A percentile compares a stretch with the other conserved stretches of the same genome.
These are phyloP conservation scores for Rubia peregrina DNA, from an alignment of 305 asterid genomes.

Conservation along the genomic window DNA sequence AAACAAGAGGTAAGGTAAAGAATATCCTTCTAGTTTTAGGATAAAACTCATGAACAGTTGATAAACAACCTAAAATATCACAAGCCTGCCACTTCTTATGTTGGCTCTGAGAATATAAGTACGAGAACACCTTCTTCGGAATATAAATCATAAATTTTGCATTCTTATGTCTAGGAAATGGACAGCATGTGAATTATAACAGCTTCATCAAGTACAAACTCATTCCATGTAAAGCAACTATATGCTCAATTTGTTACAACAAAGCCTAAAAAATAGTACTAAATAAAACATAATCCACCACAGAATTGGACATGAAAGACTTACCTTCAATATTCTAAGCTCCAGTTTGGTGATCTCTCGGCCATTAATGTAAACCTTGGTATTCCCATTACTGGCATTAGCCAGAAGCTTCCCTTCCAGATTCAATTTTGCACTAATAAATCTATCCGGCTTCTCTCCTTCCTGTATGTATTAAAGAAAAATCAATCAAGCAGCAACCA, in stretches of 20 bases:
- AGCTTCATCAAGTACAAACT: too few relatives aligned
- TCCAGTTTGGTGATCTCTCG: constrained; percentile 46
- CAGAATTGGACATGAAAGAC: not conserved
- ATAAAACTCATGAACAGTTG: not conserved
- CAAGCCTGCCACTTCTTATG: not conserved
- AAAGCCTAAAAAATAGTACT: not conserved
- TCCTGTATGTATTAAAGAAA: constrained; percentile 20
- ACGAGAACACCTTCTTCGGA: not conserved
- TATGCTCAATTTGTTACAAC: not conserved
- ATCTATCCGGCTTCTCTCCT: constrained; percentile 39
- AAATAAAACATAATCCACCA: not conserved
- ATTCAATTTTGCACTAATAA: constrained; percentile 36
- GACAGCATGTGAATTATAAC: not conserved
- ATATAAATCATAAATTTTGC: not conserved
- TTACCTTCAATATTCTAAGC: constrained; percentile 35
- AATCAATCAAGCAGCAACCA: constrained; percentile 10
- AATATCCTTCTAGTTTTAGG: not conserved
- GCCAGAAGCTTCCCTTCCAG: constrained; percentile 30
- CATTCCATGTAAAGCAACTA: not conserved
- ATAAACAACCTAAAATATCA: not conserved
- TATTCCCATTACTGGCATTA: constrained; percentile 42
- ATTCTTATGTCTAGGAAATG: not conserved
- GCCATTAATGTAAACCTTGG: constrained; percentile 37
- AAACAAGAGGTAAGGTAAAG: not conserved
- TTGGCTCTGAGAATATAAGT: not conserved